phyloP scores from a whole-genome alignment of 345 rosid species.

The Camelina laxa region DNA sequence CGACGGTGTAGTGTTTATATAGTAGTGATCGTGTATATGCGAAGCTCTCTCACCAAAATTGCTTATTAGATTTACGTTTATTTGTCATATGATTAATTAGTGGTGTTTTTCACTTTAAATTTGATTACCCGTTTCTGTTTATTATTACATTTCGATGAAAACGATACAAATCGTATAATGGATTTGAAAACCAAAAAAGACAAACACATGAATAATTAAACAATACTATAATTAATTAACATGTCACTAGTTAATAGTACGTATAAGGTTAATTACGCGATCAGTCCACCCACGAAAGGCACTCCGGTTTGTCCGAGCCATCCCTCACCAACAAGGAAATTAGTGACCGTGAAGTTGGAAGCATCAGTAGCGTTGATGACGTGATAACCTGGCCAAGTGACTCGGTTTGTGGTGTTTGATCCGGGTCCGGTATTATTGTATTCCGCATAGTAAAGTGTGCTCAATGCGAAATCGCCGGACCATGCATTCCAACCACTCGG shows the following conservation, averaged over 20 bases:
- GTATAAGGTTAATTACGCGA: constrained; percentile 26
- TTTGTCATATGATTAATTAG: too few relatives aligned
- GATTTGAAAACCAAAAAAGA: constrained; percentile 29
- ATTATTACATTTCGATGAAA: not conserved
- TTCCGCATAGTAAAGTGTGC: constrained; percentile 78
- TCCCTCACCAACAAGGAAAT: constrained; percentile 63
- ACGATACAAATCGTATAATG: not conserved
- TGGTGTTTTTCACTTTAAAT: too few relatives aligned
- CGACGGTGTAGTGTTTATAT: too few relatives aligned
- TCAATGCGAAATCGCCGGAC: constrained; percentile 70
- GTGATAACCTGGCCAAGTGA: constrained; percentile 78
- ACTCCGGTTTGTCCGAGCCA: constrained; percentile 76
- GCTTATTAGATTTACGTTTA: too few relatives aligned
- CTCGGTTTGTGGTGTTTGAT: constrained; percentile 61
- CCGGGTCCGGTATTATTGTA: constrained; percentile 74
- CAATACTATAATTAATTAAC: not conserved
- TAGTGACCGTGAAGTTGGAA: constrained; percentile 64
- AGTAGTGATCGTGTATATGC: too few relatives aligned
- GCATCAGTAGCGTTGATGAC: constrained; percentile 67
- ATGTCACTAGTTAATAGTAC: not conserved
- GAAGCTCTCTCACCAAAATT: too few relatives aligned
- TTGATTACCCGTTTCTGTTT: not conserved
- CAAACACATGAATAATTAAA: constrained; percentile 29
- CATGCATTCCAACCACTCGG: constrained; percentile 80
- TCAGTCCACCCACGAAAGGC: constrained; percentile 52